A percentile compares a stretch with the other conserved stretches of the same genome.
These are phyloP conservation scores for Phyllosticta capitalensis DNA, from an alignment of 2,329 filamentous ascomycete species.

Conservation along the genomic window DNA sequence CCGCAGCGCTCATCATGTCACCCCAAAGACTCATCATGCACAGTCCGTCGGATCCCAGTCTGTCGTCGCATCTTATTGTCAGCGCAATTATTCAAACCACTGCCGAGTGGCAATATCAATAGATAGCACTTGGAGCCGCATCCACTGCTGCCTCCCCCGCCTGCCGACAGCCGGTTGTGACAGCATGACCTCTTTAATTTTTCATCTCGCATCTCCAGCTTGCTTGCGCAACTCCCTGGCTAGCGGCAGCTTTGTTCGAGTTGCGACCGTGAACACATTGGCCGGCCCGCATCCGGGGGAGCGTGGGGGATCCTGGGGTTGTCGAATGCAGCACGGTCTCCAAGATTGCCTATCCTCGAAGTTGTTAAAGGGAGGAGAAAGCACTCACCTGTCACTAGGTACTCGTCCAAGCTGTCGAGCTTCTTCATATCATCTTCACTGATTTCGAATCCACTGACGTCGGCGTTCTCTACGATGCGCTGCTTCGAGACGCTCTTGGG, in stretches of 20 bases:
- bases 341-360: neutral
- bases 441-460: conserved; percentile 53
- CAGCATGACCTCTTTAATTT: neutral
- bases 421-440: conserved; percentile 51
- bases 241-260: neutral
- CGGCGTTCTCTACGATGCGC: conserved; percentile 56
- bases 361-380: neutral
- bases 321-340: neutral
- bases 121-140: neutral
- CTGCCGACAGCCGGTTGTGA: neutral
- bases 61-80: conserved; percentile 13
- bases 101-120: neutral
- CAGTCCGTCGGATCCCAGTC: conserved; percentile 41
- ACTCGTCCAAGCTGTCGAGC: conserved; percentile 60
- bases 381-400: conserved; percentile 60
- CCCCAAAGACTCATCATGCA: conserved; percentile 16
- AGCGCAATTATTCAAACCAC: conserved; percentile 7
- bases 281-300: neutral
- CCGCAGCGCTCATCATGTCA: neutral
- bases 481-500: conserved; percentile 60
- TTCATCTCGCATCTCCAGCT: neutral
- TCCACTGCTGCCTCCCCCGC: neutral
- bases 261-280: neutral
- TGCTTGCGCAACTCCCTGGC: neutral
- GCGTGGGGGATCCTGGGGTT: conserved; percentile 4